Percentiles rank a stretch among this genome's conserved stretches.
These are phyloP conservation scores for Solanum medicagineum DNA, from an alignment of 257 asterid genomes.

Conservation along the genomic window DNA sequence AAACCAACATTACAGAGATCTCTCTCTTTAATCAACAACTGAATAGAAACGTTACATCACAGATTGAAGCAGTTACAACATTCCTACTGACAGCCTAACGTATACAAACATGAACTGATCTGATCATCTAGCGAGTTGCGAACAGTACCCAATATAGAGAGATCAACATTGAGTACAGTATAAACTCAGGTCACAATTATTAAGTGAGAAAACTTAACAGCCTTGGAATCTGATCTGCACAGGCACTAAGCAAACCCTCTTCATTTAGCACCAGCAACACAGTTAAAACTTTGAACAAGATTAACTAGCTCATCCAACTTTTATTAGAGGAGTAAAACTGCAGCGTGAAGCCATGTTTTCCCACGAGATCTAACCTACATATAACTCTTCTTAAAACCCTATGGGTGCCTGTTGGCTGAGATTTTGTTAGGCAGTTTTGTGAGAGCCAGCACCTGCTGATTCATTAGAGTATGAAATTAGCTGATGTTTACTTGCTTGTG, in stretches of 20 bases:
- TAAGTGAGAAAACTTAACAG: neutral
- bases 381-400: neutral
- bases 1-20: neutral
- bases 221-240: neutral
- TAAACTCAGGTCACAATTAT: neutral
- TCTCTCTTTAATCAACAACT: neutral
- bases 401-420: neutral
- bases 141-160: neutral
- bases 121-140: neutral
- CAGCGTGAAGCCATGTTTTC: neutral
- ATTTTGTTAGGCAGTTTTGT: neutral
- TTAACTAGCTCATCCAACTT: neutral
- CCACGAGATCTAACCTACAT: neutral
- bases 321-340: conserved; percentile 1
- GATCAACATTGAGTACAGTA: neutral
- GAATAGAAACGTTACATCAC: neutral
- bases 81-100: neutral
- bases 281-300: neutral
- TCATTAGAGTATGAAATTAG: neutral
- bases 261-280: neutral
- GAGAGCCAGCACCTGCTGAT: neutral
- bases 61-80: neutral
- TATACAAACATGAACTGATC: neutral
- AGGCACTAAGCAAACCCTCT: neutral
- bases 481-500: conserved; percentile 17